Evolutionary conservation across 768 basidiomycete species (phyloP), one percentile per base, ranked within the genome.

Genomic region (Suillus variegatus): DNA sequence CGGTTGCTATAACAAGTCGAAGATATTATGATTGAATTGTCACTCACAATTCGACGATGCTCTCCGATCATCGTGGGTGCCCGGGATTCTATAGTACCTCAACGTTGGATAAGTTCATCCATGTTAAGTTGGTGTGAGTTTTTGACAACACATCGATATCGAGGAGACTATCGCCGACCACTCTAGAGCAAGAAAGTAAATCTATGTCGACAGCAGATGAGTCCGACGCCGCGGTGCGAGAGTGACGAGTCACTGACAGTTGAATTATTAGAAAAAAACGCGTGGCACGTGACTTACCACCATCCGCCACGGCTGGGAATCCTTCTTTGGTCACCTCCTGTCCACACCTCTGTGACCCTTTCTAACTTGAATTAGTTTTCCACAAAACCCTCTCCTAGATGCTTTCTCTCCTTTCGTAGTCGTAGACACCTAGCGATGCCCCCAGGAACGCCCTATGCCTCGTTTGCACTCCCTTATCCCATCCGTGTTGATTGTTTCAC

Each of bases 401-500:
- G 40, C 40, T 60, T 60, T 28, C 25, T 20, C 25, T 58, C 18
- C 38, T 40, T 2, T 56, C 7, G 43, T 20, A 36, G 41, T 61
- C 16, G 25, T 12, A 25, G 8, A 41, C 35, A 55, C 51, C n/a
- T 14, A 43, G 35, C 25, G 18, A 94, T 94, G 92, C 93, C 93
- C 36, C 79, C 81, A 43, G 91, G 91, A 69, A 87, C 93, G 0
- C 92, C 92, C 2, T 91, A 87, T 76, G 82, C 90, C 73, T 89
- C 92, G 1, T 90, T 93, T 72, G 80, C 91, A 6, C 83, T 82
- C 7, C 92, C 94, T 6, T 97, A 95, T 73, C 83, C 77, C 68
- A 95, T 98, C 58, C 89, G 94, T 1, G 89, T 98, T 36, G 96
- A 99, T 73, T 86, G 88, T 66, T 99, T 99, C 76, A 81, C 86